phyloP scores from a whole-genome alignment of 192 early-diverging fungal species.

The Umbelopsis vinacea region DNA sequence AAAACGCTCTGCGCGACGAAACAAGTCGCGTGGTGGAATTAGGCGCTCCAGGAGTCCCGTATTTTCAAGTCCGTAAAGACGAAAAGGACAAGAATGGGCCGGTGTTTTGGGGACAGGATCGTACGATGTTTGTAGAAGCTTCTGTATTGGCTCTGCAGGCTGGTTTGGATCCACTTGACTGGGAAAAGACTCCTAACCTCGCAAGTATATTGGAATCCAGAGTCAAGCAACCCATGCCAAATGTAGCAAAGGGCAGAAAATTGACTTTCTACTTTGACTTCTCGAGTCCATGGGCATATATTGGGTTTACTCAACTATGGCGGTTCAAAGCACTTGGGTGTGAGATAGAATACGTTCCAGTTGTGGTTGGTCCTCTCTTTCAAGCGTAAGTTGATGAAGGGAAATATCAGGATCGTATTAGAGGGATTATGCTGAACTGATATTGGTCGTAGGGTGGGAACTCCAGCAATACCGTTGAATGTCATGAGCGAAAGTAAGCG shows the following conservation, averaged over 20 bases:
- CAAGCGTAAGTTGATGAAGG: background rate
- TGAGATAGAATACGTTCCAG: constrained; percentile 28
- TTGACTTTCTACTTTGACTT: constrained; percentile 37
- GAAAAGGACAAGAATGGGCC: background rate
- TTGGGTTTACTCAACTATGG: constrained; percentile 29
- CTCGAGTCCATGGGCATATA: constrained; percentile 24
- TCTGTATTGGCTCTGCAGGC: constrained; percentile 2
- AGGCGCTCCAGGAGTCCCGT: constrained; percentile 33
- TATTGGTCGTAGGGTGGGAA: background rate
- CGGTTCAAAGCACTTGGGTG: constrained; percentile 21
- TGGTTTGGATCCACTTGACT: constrained; percentile 15
- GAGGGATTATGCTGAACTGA: no score
- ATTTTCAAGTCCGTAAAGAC: constrained; percentile 14
- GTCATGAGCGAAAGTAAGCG: constrained; percentile 5
- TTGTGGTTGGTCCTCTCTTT: constrained; percentile 24
- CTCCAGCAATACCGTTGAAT: background rate
- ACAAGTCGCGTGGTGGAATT: constrained; percentile 6
- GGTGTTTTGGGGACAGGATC: constrained; percentile 35
- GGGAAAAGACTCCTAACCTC: constrained; percentile 16
- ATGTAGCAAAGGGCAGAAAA: constrained; percentile 12
- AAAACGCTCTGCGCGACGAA: constrained; percentile 23
- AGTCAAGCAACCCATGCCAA: background rate
- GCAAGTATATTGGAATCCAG: background rate
- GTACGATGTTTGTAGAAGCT: constrained; percentile 32
- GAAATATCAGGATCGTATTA: no score